Percentiles rank a stretch among this genome's conserved stretches.
These are phyloP conservation scores for Marasmius fiardii DNA, from an alignment of 1,284 basidiomycete genomes.

Conservation along the genomic window DNA sequence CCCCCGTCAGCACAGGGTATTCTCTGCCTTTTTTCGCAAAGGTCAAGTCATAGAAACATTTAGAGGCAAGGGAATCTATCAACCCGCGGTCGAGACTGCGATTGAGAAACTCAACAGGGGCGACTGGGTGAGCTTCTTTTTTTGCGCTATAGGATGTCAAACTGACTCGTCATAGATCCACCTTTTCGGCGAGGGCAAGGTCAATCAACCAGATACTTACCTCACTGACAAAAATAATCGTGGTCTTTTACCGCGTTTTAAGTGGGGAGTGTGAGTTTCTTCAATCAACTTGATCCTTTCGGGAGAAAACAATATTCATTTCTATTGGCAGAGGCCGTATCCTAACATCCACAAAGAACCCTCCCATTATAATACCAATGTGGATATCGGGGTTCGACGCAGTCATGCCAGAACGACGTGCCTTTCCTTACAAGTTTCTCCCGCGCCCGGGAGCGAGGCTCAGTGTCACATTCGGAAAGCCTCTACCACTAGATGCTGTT, in stretches of 20 bases:
- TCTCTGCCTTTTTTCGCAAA: conserved; percentile 81
- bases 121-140: conserved; percentile 66
- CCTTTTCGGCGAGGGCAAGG: conserved; percentile 91
- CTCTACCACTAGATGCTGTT: conserved; percentile 47
- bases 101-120: conserved; percentile 79
- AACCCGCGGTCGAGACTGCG: conserved; percentile 81
- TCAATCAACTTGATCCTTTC: conserved; percentile 10
- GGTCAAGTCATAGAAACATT: conserved; percentile 96
- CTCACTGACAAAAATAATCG: conserved; percentile 32
- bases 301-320: conserved; percentile 3
- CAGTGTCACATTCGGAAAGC: conserved; percentile 72
- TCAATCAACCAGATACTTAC: conserved; percentile 74
- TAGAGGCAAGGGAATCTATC: conserved; percentile 87
- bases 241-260: conserved; percentile 72
- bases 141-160: not conserved
- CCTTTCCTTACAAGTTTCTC: conserved; percentile 68
- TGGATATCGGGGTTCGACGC: conserved; percentile 92
- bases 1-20: conserved; percentile 51
- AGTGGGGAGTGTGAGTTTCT: conserved; percentile 89
- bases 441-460: conserved; percentile 60
- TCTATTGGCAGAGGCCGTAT: conserved; percentile 64
- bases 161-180: conserved; percentile 61
- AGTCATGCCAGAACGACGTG: conserved; percentile 84
- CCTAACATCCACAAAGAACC: conserved; percentile 70
- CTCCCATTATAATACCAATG: conserved; percentile 89